Evolutionary conservation across 805 yeast genomes (phyloP), one percentile per base, ranked within the genome.

Genomic region (Metschnikowia vanudenii): DNA sequence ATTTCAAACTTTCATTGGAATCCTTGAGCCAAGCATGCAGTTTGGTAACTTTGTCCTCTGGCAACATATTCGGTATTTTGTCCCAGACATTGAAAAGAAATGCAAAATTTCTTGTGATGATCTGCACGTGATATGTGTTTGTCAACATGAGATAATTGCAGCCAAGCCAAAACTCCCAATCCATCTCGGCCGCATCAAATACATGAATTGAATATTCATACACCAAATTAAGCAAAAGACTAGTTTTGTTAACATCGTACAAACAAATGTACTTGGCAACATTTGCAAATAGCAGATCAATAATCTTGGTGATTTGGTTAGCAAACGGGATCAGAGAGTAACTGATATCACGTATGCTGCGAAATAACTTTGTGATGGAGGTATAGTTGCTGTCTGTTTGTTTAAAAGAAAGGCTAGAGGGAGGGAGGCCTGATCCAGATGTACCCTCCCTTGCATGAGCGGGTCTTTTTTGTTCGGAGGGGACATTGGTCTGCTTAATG

Each of bases 91-190:
- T 85, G 67, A 81, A 88, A 44, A 88, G 61, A 46, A 82, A 75
- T 4, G 90, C 79, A 32, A 88, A 61, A 12, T 81, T 80, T 49
- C 86, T 78, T 17, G 85, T 67, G 50, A 85, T 81, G 18, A 78
- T 75, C 52, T 80, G 82, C 53, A 81, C 72, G 60, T 79, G 86
- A 37, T 79, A 81, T 7, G 88, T 79, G 34, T 64, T 59, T 7
- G 69, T 58, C n/a, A 88, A 61, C 82, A 88, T 77, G 46, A 79
- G 69, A 48, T 77, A 65, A 12, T 72, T 63, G 13, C 85, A 82
- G 44, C 74, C 70, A 6, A 84, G 62, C 96, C 96, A 88, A 58
- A 89, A 88, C 41, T 71, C 68, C 94, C 96, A 88, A 65, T 85
- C 79, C 19, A 87, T 64, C 39, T 54, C 52, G 12, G 52, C 26